Conservation (phyloP, 2,329 filamentous ascomycete genomes). For the Scytalidium lignicola region DNA sequence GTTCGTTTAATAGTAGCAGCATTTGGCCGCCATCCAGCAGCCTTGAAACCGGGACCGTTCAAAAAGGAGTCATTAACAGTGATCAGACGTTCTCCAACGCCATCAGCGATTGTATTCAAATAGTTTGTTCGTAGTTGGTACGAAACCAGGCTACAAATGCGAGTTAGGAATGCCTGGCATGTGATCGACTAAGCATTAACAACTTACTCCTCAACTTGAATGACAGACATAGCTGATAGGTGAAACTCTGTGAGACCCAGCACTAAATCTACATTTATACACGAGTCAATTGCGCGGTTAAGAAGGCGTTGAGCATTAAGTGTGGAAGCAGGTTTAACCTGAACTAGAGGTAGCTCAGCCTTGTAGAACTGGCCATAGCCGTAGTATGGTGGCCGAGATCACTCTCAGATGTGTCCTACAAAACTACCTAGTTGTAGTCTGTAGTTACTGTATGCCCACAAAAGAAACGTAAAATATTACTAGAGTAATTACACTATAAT, state of each 20-base stretch:
- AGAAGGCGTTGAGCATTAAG: background rate
- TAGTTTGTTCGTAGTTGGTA: conserved; percentile 80
- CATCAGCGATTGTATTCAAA: conserved; percentile 73
- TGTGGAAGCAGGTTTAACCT: background rate
- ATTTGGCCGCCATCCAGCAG: conserved; percentile 73
- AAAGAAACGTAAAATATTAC: too few relatives aligned
- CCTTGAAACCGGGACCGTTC: conserved; percentile 76
- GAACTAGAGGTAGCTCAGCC: background rate
- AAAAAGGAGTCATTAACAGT: conserved; percentile 74
- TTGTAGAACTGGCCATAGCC: background rate
- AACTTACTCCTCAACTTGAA: conserved; percentile 32
- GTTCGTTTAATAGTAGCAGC: conserved; percentile 74
- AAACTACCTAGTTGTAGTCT: too few relatives aligned
- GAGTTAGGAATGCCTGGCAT: conserved; percentile 9
- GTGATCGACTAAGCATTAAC: background rate
- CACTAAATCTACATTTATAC: background rate
- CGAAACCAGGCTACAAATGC: conserved; percentile 60
- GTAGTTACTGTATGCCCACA: too few relatives aligned
- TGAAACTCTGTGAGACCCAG: background rate
- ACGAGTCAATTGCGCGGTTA: too few relatives aligned
- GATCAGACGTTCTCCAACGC: conserved; percentile 78
- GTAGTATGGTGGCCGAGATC: background rate
- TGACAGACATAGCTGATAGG: conserved; percentile 26
- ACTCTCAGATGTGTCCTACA: too few relatives aligned
- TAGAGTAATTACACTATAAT: too few relatives aligned